Percentiles rank a stretch among this genome's conserved stretches.
These are phyloP conservation scores for Russula virescens DNA, from an alignment of 768 basidiomycete genomes.

Conservation along the genomic window DNA sequence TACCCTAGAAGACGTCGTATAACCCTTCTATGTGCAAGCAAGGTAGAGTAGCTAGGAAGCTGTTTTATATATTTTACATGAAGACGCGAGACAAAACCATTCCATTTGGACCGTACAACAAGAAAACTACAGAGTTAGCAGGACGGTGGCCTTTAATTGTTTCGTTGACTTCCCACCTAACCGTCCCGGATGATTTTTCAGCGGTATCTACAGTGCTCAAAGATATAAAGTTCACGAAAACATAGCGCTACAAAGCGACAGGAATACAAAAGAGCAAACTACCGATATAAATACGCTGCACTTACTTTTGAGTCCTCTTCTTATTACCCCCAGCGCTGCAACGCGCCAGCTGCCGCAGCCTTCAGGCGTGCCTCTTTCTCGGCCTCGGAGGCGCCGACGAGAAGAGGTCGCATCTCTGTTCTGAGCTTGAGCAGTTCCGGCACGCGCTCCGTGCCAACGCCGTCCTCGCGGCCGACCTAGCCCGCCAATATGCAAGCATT, in stretches of 20 bases:
- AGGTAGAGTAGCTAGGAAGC: conserved; percentile 37
- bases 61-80: conserved; percentile 8
- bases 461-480: conserved; percentile 51
- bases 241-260: conserved; percentile 22
- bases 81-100: conserved; percentile 4
- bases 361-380: conserved; percentile 35
- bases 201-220: conserved; percentile 3
- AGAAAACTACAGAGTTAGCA: neutral
- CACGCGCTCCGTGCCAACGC: conserved; percentile 38
- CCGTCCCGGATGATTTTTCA: neutral
- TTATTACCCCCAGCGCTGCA: conserved; percentile 27
- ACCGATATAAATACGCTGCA: conserved; percentile 1
- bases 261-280: conserved; percentile 11
- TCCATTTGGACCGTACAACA: neutral
- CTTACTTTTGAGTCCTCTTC: too few relatives aligned
- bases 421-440: conserved; percentile 42
- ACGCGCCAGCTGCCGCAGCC: conserved; percentile 38
- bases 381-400: conserved; percentile 42
- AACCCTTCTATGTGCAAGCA: conserved; percentile 85
- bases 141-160: neutral
- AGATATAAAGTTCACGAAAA: neutral
- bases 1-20: conserved; percentile 95
- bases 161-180: neutral
- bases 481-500: conserved; percentile 71
- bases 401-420: conserved; percentile 42